These are phyloP conservation scores for Heritiera fomes DNA, from an alignment of 345 rosid genomes.

Conservation along the genomic window DNA sequence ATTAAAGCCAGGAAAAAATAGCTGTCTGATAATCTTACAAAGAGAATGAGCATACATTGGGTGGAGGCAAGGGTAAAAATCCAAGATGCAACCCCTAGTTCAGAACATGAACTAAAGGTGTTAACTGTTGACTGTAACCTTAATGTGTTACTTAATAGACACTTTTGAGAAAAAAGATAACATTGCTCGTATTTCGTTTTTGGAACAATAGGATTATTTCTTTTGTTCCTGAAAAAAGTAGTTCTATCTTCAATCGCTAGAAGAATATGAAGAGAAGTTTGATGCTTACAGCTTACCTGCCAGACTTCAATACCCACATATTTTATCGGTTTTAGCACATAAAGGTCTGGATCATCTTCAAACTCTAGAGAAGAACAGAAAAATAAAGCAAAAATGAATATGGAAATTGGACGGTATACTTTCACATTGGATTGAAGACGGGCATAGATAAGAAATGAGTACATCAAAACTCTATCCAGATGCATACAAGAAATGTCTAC, in stretches of 20 bases:
- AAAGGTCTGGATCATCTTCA: slow-evolving; percentile 97
- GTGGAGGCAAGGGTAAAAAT: background rate
- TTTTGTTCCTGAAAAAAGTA: background rate
- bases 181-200: background rate
- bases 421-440: background rate
- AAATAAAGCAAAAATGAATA: slow-evolving; percentile 12
- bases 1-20: background rate
- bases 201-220: background rate
- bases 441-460: background rate
- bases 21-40: background rate
- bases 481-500: background rate
- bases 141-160: background rate
- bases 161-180: background rate
- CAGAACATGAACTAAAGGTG: background rate
- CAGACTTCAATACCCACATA: slow-evolving; percentile 94
- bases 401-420: background rate
- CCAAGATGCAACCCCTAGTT: background rate
- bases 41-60: background rate
- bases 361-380: slow-evolving; percentile 52
- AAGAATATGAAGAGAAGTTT: slow-evolving; percentile 1
- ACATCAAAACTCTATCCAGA: background rate
- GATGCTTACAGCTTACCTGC: slow-evolving; percentile 71
- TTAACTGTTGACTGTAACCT: background rate
- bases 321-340: slow-evolving; percentile 81
- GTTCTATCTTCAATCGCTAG: background rate